Conservation (phyloP, 129 eudicot species). For the Artemisia argyi region DNA sequence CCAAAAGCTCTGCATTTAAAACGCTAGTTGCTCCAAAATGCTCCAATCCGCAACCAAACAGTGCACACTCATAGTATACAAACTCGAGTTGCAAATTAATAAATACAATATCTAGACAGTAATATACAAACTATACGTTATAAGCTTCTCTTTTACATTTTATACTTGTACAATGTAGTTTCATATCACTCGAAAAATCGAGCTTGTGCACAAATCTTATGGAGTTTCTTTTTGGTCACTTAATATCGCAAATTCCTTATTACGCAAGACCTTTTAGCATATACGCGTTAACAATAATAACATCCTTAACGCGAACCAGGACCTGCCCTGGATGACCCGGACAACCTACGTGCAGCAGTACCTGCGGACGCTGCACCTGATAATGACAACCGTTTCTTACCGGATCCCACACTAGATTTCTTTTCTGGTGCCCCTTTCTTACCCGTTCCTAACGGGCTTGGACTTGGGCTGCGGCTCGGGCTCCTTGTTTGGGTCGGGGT, state of each 20-base stretch:
- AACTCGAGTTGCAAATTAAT: background rate
- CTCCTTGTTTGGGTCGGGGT: constrained; percentile 7
- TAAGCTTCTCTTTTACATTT: constrained; percentile 16
- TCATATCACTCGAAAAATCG: background rate
- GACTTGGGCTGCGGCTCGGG: constrained; percentile 33
- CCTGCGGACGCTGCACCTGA: constrained; percentile 45
- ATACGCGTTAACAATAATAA: constrained; percentile 9
- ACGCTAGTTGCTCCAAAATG: too few relatives aligned
- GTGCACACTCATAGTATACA: too few relatives aligned
- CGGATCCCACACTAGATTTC: constrained; percentile 37
- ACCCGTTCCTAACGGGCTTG: constrained; percentile 59
- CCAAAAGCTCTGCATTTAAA: too few relatives aligned
- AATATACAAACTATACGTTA: constrained; percentile 8
- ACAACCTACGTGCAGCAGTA: constrained; percentile 50
- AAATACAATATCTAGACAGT: background rate
- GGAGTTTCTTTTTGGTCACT: background rate
- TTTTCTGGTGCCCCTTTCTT: constrained; percentile 48
- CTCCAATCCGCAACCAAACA: too few relatives aligned
- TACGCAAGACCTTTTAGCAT: background rate
- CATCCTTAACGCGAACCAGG: constrained; percentile 28
- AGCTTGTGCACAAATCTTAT: background rate
- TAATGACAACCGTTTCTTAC: constrained; percentile 72
- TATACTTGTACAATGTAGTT: constrained; percentile 7
- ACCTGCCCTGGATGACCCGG: constrained; percentile 58
- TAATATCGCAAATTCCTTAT: background rate